Evolutionary conservation across 2,329 filamentous ascomycete species (phyloP), one percentile per base, ranked within the genome.

Genomic region (Leptographium galeiforme): DNA sequence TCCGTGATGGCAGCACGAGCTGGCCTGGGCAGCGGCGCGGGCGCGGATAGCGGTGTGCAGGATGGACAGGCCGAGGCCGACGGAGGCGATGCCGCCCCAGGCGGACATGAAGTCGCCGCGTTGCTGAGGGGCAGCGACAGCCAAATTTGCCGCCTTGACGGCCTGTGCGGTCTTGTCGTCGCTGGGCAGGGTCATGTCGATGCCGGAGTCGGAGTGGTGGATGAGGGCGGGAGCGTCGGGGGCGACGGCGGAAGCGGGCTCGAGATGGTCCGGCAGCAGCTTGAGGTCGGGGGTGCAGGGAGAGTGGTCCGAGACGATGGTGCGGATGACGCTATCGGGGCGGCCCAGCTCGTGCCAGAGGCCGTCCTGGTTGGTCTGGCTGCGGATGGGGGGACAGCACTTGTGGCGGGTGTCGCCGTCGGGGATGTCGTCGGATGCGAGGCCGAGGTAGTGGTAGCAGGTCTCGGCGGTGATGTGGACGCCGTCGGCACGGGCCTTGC

Each of bases 261-360:
- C 65, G 12, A 93, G 74, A 59, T 84, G 78, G 1, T 75, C 67
- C 0, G 91, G 90, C 0, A 96, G 78, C 18, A 95, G 78, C 69
- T 98, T 98, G 52, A 98, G 77, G 64, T 95, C 84, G 0, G 93
- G 91, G 4, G 93, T 97, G 73, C 93, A 97, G 7, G 93, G 93
- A 6, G 88, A 95, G 73, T 98, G 93, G 65, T 97, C 93, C 0
- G 87, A 94, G 2, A 98, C 93, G 34, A 98, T 79, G 0, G 93
- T 97, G 63, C 82, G 79, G 67, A 98, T 90, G 59, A 94, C 88
- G 11, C 88, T 88, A 62, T 90, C 82, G 39, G 55, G 60, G 8
- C 75, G 73, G 38, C 75, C 72, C 10, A 98, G 73, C 68, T 97
- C 93, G 8, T 79, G 77, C 93, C 93, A 98, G 0, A 98, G 76